Evolutionary conservation across 192 early-diverging fungal species (phyloP), one percentile per base, ranked within the genome.

Genomic region (Backusella parvicylindrica): DNA sequence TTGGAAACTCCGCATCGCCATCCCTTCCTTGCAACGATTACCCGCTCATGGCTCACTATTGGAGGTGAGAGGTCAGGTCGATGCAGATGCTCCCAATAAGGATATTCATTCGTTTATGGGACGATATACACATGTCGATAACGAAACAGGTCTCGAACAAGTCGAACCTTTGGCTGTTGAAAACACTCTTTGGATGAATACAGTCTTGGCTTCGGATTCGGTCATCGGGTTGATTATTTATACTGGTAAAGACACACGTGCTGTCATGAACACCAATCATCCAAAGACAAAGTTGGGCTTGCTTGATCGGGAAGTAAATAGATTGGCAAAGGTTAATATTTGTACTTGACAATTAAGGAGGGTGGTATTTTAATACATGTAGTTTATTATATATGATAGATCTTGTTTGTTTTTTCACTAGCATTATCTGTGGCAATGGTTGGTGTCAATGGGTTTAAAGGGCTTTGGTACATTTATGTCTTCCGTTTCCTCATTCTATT

Each of bases 151-250:
- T 2, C 21, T 71, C 18, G 74, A 84, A 40, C 83, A 86, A 38
- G 82, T 85, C 37, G 92, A 95, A 64, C 81, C 95, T 9, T 81
- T 98, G 49, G 88, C 85, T 36, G 92, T 91, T 2, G 97, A 98
- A 75, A 97, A 98, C 82, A 96, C 93, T 2, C 78, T 98, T 37
- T 98, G 97, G 97, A 91, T 90, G 53, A 98, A 98, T 81, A 98
- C 97, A 3, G 94, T 97, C 31, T 79, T 97, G 65, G 97, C 96
- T 1, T 98, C 97, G 36, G 97, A 94, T 16, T 86, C 92, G 28
- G 95, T 91, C 0, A 86, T 96, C 63, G 95, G 93, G 16, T 90
- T 95, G 75, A 91, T 97, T 0, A 76, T 97, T 21, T 98, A 97
- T 77, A 98, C 97, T 1, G 97, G 97, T 8, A 85, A 86, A 50